These are phyloP conservation scores for Camellia granthamiana DNA, from an alignment of 148 eudicot species.

Conservation along the genomic window DNA sequence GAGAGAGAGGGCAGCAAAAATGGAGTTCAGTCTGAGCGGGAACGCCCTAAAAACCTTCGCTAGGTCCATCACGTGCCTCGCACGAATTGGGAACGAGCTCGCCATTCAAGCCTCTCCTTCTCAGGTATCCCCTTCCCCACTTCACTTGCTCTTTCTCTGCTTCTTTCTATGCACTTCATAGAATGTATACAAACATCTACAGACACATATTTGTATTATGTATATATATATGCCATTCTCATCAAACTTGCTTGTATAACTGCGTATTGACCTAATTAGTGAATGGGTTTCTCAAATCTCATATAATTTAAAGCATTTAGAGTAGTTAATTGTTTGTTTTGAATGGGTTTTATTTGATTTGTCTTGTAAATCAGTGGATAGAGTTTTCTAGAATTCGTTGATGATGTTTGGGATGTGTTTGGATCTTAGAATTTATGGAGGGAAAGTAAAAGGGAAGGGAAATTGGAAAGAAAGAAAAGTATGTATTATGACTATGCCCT, in stretches of 20 bases:
- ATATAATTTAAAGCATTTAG: background rate
- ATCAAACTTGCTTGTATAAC: background rate
- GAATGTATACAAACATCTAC: too few relatives aligned
- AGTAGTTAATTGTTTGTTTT: background rate
- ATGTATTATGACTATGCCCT: background rate
- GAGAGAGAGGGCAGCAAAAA: conserved; percentile 11
- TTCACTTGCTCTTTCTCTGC: too few relatives aligned
- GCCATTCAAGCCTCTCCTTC: conserved; percentile 81
- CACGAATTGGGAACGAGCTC: conserved; percentile 93
- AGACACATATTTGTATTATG: background rate
- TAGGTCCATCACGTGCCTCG: conserved; percentile 77
- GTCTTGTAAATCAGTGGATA: background rate
- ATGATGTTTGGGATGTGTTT: too few relatives aligned
- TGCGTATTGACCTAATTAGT: background rate
- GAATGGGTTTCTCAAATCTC: background rate
- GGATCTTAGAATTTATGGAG: too few relatives aligned
- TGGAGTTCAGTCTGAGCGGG: conserved; percentile 83
- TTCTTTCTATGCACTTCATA: background rate
- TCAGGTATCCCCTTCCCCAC: conserved; percentile 39
- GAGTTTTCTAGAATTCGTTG: background rate
- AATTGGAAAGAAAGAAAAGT: too few relatives aligned
- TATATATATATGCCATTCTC: background rate
- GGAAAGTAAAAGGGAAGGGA: too few relatives aligned
- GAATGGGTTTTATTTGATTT: background rate
- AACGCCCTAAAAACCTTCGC: conserved; percentile 75